These are phyloP conservation scores for Phytopythium cucurbitacearum DNA, from an alignment of 352 stramenopile species.

Conservation along the genomic window DNA sequence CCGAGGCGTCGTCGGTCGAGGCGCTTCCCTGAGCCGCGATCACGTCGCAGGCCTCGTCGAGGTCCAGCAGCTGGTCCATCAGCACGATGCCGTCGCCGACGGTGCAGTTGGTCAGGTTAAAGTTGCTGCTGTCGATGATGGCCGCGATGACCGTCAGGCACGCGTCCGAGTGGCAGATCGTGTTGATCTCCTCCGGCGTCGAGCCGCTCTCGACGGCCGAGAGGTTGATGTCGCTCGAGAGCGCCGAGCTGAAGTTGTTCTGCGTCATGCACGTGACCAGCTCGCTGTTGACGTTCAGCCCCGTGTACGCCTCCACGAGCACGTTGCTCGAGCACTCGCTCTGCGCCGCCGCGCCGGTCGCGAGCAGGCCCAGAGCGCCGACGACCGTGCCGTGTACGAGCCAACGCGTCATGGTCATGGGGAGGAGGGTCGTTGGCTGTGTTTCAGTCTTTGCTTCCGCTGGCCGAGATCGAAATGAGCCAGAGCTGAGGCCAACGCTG, in stretches of 20 bases:
- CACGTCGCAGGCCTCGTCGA: slow-evolving; percentile 34
- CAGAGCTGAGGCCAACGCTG: too few species aligned
- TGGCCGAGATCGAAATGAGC: slow-evolving; percentile 32
- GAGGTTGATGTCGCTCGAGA: slow-evolving; percentile 42
- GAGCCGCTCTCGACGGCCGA: slow-evolving; percentile 26
- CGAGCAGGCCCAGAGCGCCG: slow-evolving; percentile 14
- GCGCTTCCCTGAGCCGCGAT: slow-evolving; percentile 9
- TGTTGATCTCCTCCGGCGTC: slow-evolving; percentile 27
- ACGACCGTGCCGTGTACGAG: slow-evolving; percentile 15
- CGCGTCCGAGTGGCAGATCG: slow-evolving; percentile 33
- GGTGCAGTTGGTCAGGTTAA: slow-evolving; percentile 51
- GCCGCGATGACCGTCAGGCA: slow-evolving; percentile 40
- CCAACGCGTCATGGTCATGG: slow-evolving; percentile 1
- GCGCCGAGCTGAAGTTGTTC: slow-evolving; percentile 43
- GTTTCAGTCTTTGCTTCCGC: slow-evolving; percentile 21
- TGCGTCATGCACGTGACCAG: slow-evolving; percentile 45
- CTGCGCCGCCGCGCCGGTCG: slow-evolving; percentile 13
- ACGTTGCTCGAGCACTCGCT: slow-evolving; percentile 36
- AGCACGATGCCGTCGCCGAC: slow-evolving; percentile 44
- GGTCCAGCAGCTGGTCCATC: slow-evolving; percentile 39
- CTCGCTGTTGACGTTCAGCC: slow-evolving; percentile 41
- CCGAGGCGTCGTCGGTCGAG: too few species aligned
- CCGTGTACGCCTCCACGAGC: slow-evolving; percentile 40
- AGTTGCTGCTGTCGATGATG: slow-evolving; percentile 41
- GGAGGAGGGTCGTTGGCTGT: slow-evolving; percentile 6